Percentiles rank a stretch among this genome's conserved stretches.
Evolutionary conservation across 1,284 basidiomycete species (phyloP).

Genomic region (Sanguinoderma infundibulare): DNA sequence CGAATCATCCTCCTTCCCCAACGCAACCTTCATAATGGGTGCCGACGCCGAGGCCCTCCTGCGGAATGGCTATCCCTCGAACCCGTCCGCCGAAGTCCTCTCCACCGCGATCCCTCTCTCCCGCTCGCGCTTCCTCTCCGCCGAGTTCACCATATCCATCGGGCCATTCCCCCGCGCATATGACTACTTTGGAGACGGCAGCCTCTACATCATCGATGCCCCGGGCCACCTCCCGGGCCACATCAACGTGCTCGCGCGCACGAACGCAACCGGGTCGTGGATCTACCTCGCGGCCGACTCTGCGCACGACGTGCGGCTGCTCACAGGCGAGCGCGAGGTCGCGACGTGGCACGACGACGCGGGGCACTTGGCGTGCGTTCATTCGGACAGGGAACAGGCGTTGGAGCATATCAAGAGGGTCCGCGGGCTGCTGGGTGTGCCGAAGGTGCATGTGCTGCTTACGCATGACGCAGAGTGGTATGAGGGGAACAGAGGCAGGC

Average conservation of each 20-base stretch:
- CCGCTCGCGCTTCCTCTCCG: slow-evolving; percentile 45
- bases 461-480: slow-evolving; percentile 60
- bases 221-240: slow-evolving; percentile 59
- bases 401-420: slow-evolving; percentile 46
- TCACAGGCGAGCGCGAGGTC: slow-evolving; percentile 50
- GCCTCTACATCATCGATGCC: slow-evolving; percentile 57
- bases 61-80: slow-evolving; percentile 44
- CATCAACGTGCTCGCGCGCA: slow-evolving; percentile 58
- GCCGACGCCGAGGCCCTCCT: slow-evolving; percentile 41
- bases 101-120: slow-evolving; percentile 45
- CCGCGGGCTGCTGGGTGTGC: slow-evolving; percentile 39
- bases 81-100: slow-evolving; percentile 41
- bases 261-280: slow-evolving; percentile 57
- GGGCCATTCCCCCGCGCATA: slow-evolving; percentile 55
- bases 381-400: slow-evolving; percentile 46
- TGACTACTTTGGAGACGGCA: slow-evolving; percentile 61
- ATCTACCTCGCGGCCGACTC: slow-evolving; percentile 60
- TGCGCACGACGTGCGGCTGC: slow-evolving; percentile 55
- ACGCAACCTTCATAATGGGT: slow-evolving; percentile 50
- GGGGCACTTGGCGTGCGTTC: slow-evolving; percentile 40
- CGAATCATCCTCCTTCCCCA: slow-evolving; percentile 47
- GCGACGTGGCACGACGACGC: slow-evolving; percentile 34
- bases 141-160: slow-evolving; percentile 38
- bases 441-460: slow-evolving; percentile 49
- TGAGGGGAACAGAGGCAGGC: slow-evolving; percentile 12